A percentile compares a stretch with the other conserved stretches of the same genome.
Evolutionary conservation across 31 red algal species (phyloP).

Genomic region (Asparagopsis taxiformis): DNA sequence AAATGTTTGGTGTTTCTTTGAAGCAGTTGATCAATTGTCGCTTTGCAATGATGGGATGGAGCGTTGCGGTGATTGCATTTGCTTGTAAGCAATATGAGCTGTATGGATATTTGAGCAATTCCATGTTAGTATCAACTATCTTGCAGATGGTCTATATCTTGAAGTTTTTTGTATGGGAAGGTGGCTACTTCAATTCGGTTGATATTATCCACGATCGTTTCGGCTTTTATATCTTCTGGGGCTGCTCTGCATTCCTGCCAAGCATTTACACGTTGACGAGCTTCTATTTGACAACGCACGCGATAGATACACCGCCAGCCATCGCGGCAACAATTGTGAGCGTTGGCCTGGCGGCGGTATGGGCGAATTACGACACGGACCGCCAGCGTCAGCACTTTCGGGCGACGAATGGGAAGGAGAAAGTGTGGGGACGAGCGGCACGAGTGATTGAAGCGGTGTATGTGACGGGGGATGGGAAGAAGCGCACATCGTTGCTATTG

Average conservation of each 20-base stretch:
- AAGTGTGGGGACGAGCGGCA: constrained; percentile 56
- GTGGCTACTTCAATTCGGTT: constrained; percentile 72
- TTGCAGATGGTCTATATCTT: constrained; percentile 79
- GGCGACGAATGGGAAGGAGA: constrained; percentile 40
- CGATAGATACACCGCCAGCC: constrained; percentile 12
- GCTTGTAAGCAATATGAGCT: constrained; percentile 48
- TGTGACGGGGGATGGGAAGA: constrained; percentile 63
- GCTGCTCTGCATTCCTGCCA: constrained; percentile 75
- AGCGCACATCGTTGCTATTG: constrained; percentile 58
- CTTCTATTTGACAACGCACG: constrained; percentile 55
- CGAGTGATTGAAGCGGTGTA: constrained; percentile 54
- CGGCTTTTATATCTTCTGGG: constrained; percentile 91
- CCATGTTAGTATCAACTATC: constrained; percentile 67
- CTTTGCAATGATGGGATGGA: constrained; percentile 92
- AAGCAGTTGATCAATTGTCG: constrained; percentile 86
- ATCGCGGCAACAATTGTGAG: constrained; percentile 14
- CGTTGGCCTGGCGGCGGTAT: constrained; percentile 38
- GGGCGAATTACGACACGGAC: constrained; percentile 63
- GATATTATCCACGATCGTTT: constrained; percentile 77
- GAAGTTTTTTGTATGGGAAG: constrained; percentile 91
- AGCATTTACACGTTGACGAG: constrained; percentile 78
- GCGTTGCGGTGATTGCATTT: constrained; percentile 72
- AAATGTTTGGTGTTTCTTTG: constrained; percentile 66
- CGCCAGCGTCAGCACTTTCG: constrained; percentile 66
- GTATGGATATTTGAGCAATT: constrained; percentile 63